Percentiles rank a stretch among this genome's conserved stretches.
Conservation (phyloP, 176 grass and related monocot species). For the Ensete glaucum region DNA sequence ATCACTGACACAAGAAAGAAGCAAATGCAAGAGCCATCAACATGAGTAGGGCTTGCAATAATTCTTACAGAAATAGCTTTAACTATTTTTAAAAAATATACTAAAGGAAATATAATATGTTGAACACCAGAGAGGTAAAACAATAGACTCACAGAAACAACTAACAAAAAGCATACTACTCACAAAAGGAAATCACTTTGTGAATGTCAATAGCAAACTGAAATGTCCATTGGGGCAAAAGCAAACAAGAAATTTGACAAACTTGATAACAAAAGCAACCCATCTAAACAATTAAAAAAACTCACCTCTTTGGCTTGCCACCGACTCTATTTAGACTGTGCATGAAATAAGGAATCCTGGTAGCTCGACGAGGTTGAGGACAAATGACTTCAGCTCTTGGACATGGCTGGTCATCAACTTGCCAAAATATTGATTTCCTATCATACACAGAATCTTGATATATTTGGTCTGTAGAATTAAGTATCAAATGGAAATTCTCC, state of each 20-base stretch:
- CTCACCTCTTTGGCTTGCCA: constrained; percentile 13
- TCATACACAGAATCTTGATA: neutral
- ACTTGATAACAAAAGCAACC: neutral
- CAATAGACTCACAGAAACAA: too few relatives aligned
- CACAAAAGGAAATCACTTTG: too few relatives aligned
- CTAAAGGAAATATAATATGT: too few relatives aligned
- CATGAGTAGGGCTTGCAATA: too few relatives aligned
- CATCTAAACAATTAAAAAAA: neutral
- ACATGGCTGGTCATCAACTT: neutral
- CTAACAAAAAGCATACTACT: too few relatives aligned
- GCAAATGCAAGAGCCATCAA: too few relatives aligned
- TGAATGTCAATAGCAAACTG: too few relatives aligned
- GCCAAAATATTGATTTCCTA: constrained; percentile 6
- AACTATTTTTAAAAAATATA: too few relatives aligned
- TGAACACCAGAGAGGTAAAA: too few relatives aligned
- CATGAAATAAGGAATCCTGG: neutral
- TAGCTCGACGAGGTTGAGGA: constrained; percentile 7
- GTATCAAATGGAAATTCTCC: neutral
- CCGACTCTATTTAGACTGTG: neutral
- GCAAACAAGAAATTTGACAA: neutral
- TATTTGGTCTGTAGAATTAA: neutral
- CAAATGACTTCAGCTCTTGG: constrained; percentile 5
- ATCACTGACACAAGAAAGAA: too few relatives aligned
- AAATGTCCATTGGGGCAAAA: neutral
- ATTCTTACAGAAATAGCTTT: too few relatives aligned